Percentiles rank a stretch among this genome's conserved stretches.
Conservation (phyloP, 495 filamentous ascomycete species). For the Jackrogersella multiformis region DNA sequence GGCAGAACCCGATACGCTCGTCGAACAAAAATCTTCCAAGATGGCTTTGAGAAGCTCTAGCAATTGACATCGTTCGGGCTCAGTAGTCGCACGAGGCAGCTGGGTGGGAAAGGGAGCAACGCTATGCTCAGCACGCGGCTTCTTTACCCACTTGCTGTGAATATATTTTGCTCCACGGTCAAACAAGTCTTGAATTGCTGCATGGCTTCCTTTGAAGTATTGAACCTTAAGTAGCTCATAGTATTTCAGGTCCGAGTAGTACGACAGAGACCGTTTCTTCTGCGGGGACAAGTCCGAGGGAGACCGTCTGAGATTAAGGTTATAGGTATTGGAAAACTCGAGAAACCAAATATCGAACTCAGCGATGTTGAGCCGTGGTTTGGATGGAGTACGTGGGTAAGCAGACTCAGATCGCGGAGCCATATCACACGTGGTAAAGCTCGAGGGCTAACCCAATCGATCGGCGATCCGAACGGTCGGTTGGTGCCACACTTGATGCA, state of each 20-base stretch:
- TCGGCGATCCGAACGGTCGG: slow-evolving; percentile 22
- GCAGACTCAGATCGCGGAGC: slow-evolving; percentile 1
- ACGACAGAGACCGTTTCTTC: slow-evolving; percentile 16
- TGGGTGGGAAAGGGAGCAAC: slow-evolving; percentile 31
- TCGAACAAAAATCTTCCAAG: slow-evolving; percentile 28
- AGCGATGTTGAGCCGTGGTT: background rate
- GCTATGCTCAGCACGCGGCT: slow-evolving; percentile 25
- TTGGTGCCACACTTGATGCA: slow-evolving; percentile 21
- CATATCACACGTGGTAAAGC: slow-evolving; percentile 2
- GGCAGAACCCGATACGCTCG: slow-evolving; percentile 4
- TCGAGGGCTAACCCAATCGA: slow-evolving; percentile 3
- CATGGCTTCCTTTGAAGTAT: slow-evolving; percentile 34
- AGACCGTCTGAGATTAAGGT: slow-evolving; percentile 38
- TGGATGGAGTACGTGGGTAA: slow-evolving; percentile 24
- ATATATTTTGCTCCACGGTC: slow-evolving; percentile 37
- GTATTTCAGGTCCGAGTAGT: slow-evolving; percentile 38
- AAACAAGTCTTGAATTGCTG: slow-evolving; percentile 29
- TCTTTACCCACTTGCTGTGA: slow-evolving; percentile 45
- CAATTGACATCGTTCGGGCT: slow-evolving; percentile 36
- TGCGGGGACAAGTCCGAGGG: slow-evolving; percentile 32
- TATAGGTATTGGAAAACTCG: slow-evolving; percentile 45
- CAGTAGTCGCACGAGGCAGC: slow-evolving; percentile 35
- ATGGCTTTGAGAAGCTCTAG: slow-evolving; percentile 31
- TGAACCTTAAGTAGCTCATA: slow-evolving; percentile 37
- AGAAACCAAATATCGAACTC: slow-evolving; percentile 46